These are phyloP conservation scores for Trichoderma oligosporum DNA, from an alignment of 2,329 filamentous ascomycete species.

Conservation along the genomic window DNA sequence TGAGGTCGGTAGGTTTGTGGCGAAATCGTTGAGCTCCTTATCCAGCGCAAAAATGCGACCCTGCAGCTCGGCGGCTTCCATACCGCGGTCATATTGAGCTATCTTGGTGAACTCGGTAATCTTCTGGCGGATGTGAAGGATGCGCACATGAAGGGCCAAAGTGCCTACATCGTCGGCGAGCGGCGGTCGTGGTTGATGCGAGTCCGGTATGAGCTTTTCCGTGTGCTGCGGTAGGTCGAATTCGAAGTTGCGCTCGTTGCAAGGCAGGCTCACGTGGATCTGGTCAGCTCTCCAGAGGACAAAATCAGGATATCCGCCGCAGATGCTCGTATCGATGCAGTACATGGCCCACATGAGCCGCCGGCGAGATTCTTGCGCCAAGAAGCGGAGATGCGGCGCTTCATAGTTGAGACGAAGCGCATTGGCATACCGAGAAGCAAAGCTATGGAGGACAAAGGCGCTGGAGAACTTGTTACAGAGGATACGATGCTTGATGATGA, in stretches of 20 bases:
- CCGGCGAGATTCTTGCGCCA: constrained; percentile 42
- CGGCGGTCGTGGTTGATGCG: constrained; percentile 39
- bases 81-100: constrained; percentile 34
- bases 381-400: constrained; percentile 37
- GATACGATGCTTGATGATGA: constrained; percentile 45
- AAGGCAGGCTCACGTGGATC: constrained; percentile 42
- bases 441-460: constrained; percentile 43
- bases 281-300: constrained; percentile 41
- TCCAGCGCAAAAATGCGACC: constrained; percentile 44
- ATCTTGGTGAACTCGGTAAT: constrained; percentile 53
- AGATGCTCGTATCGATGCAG: constrained; percentile 41
- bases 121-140: constrained; percentile 52
- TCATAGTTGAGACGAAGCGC: constrained; percentile 44
- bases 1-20: constrained; percentile 49
- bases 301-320: constrained; percentile 43
- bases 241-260: constrained; percentile 47
- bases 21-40: constrained; percentile 51
- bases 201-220: constrained; percentile 47
- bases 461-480: constrained; percentile 42
- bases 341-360: constrained; percentile 45
- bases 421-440: constrained; percentile 42
- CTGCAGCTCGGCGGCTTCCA: constrained; percentile 43
- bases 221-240: constrained; percentile 55
- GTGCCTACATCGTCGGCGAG: constrained; percentile 52
- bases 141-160: constrained; percentile 53